phyloP scores from a whole-genome alignment of 768 basidiomycete genomes.

The Boletus bicolor region DNA sequence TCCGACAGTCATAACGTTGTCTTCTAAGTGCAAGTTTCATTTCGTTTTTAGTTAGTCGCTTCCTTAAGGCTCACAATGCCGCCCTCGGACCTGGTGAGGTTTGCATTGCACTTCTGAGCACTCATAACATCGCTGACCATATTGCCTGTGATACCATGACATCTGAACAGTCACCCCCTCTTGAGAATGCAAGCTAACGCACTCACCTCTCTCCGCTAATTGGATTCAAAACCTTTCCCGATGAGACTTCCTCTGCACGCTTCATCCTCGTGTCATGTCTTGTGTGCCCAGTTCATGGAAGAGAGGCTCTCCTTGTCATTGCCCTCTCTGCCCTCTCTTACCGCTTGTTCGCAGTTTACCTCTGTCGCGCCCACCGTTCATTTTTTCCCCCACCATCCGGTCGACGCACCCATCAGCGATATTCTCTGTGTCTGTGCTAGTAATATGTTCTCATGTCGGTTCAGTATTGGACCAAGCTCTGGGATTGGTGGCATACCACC shows the following conservation, averaged over 20 bases:
- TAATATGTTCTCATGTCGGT: constrained; percentile 76
- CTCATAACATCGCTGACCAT: no score
- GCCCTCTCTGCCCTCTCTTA: neutral
- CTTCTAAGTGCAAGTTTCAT: no score
- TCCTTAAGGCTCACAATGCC: no score
- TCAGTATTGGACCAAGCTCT: constrained; percentile 40
- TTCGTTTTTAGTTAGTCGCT: no score
- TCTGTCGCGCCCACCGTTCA: neutral
- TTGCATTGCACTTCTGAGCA: no score
- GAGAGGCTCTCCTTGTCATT: neutral
- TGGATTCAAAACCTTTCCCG: neutral
- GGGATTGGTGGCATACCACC: constrained; percentile 79
- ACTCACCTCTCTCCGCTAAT: neutral
- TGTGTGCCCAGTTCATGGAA: constrained; percentile 4
- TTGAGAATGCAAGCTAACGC: neutral
- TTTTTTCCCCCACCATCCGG: constrained; percentile 16
- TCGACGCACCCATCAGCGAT: constrained; percentile 77
- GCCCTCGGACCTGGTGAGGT: no score
- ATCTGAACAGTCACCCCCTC: neutral
- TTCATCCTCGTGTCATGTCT: no score
- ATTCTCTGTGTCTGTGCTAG: constrained; percentile 76
- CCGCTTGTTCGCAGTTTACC: neutral
- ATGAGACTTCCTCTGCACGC: constrained; percentile 11
- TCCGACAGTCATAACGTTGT: no score
- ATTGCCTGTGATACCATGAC: neutral